Conservation (phyloP, 331 rosid genomes). For the Quercus tomentella region DNA sequence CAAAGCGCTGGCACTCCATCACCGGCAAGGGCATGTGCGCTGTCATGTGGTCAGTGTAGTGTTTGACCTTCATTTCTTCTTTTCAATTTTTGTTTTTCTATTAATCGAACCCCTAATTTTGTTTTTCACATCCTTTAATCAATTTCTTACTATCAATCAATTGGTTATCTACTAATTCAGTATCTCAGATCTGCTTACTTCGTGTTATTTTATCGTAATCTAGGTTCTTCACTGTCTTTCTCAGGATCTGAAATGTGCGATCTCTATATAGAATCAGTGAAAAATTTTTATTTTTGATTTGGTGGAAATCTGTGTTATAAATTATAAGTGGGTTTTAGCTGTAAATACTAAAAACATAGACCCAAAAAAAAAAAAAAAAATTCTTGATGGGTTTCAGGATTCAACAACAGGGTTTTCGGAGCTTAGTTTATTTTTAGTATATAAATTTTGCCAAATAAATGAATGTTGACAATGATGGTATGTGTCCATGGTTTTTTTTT, state of each 20-base stretch:
- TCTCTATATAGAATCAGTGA: neutral
- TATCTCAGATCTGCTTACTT: neutral
- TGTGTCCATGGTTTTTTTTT: neutral
- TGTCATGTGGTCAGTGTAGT: slow-evolving; percentile 67
- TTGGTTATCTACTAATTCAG: neutral
- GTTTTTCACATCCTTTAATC: neutral
- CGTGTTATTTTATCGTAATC: too few relatives aligned
- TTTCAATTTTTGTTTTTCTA: neutral
- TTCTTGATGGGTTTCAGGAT: neutral
- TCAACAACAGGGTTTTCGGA: neutral
- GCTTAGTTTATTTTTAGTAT: neutral
- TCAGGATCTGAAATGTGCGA: neutral
- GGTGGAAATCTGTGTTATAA: neutral
- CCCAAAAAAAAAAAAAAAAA: neutral
- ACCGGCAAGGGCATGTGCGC: slow-evolving; percentile 98
- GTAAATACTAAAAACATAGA: neutral
- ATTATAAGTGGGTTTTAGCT: neutral
- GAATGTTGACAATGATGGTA: neutral
- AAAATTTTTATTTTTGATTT: neutral
- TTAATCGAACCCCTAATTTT: neutral
- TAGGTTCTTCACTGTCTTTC: too few relatives aligned
- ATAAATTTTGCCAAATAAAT: neutral
- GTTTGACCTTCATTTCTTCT: neutral
- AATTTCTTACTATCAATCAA: neutral
- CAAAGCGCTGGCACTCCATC: slow-evolving; percentile 83